phyloP scores from a whole-genome alignment of 768 basidiomycete genomes.

The Sistotremastrum suecicum region DNA sequence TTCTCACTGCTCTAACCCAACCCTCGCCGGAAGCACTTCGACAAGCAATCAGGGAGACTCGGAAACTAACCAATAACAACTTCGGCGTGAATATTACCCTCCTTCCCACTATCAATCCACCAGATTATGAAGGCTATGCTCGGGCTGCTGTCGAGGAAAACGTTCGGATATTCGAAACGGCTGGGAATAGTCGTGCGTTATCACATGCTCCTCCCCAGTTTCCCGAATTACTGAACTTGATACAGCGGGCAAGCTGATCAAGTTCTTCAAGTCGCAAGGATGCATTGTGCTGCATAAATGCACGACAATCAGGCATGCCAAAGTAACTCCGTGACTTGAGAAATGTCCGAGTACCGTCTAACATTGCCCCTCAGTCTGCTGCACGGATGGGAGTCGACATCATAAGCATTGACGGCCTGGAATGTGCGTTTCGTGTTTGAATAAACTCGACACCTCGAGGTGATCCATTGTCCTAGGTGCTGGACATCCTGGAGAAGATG shows the following conservation, averaged over 20 bases:
- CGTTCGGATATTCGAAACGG: slow-evolving; percentile 83
- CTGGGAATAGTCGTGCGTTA: slow-evolving; percentile 72
- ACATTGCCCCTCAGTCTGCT: slow-evolving; percentile 29
- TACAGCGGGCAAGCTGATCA: slow-evolving; percentile 62
- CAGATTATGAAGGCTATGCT: slow-evolving; percentile 79
- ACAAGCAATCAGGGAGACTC: slow-evolving; percentile 65
- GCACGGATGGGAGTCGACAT: slow-evolving; percentile 74
- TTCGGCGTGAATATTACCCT: slow-evolving; percentile 82
- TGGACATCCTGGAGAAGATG: slow-evolving; percentile 90
- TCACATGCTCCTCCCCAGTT: slow-evolving; percentile 1
- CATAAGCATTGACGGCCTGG: slow-evolving; percentile 82
- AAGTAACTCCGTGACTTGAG: slow-evolving; percentile 30
- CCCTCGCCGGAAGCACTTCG: slow-evolving; percentile 74
- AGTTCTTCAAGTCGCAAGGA: slow-evolving; percentile 63
- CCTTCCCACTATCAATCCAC: slow-evolving; percentile 81
- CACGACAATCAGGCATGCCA: slow-evolving; percentile 74
- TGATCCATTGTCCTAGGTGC: slow-evolving; percentile 41
- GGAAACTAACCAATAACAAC: slow-evolving; percentile 50
- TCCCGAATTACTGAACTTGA: neutral
- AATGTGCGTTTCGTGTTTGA: slow-evolving; percentile 38
- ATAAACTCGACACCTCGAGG: slow-evolving; percentile 4
- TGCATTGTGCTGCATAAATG: slow-evolving; percentile 86
- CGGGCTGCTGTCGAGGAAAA: slow-evolving; percentile 76
- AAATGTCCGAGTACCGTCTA: slow-evolving; percentile 8
- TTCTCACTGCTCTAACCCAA: slow-evolving; percentile 81